These are phyloP conservation scores for Nothopassalora personata DNA, from an alignment of 2,329 filamentous ascomycete genomes.

Conservation along the genomic window DNA sequence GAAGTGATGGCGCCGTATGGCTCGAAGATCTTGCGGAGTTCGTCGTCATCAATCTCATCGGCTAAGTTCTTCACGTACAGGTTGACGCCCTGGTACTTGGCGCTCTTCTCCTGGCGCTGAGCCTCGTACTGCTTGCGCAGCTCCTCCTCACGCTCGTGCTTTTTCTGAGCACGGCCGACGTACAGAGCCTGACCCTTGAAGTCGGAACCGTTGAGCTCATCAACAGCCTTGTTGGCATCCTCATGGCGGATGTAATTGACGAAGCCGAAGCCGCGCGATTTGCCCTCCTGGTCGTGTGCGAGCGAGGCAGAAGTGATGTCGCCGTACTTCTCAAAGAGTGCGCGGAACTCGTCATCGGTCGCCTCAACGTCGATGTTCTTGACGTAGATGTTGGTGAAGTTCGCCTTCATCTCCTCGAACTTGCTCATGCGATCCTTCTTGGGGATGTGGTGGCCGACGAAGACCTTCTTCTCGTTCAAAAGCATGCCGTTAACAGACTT, in stretches of 20 bases:
- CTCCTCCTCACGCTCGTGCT: constrained; percentile 99
- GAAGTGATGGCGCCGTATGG: constrained; percentile 94
- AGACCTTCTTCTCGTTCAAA: constrained; percentile 99
- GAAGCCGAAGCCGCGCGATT: constrained; percentile 92
- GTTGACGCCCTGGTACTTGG: constrained; percentile 99
- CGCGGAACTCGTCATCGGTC: constrained; percentile 89
- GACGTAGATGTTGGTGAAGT: constrained; percentile 99
- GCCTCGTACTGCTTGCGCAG: constrained; percentile 98
- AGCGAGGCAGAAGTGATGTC: constrained; percentile 94
- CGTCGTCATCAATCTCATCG: constrained; percentile 95
- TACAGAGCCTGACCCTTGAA: constrained; percentile 95
- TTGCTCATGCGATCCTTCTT: constrained; percentile 99
- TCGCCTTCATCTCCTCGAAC: constrained; percentile 99
- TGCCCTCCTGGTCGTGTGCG: constrained; percentile 92
- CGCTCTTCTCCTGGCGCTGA: constrained; percentile 94
- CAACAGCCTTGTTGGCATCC: constrained; percentile 76
- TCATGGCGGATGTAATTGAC: constrained; percentile 93
- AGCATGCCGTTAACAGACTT: constrained; percentile 99
- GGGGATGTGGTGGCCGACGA: constrained; percentile 97
- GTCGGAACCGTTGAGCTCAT: constrained; percentile 85
- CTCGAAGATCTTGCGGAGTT: constrained; percentile 88
- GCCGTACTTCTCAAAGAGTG: constrained; percentile 85
- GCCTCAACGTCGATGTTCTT: constrained; percentile 90
- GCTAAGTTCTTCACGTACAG: constrained; percentile 99
- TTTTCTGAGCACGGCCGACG: constrained; percentile 98